Base-by-base conservation (phyloP, 306 rosid species). In the Prinsepia uniflora region DNA sequence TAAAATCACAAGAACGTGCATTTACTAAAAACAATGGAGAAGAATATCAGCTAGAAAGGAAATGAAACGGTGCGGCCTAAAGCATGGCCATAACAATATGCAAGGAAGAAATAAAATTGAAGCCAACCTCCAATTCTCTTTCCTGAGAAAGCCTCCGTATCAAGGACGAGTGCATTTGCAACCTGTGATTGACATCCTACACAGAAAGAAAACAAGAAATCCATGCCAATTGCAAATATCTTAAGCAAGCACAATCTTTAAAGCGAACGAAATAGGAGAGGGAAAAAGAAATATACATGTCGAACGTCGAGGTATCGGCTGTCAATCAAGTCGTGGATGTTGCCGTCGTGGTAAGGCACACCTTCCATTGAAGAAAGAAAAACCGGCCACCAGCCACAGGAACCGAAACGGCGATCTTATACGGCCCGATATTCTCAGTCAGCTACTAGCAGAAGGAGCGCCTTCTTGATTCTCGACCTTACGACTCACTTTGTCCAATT, bases 91-190 rank as follows among this genome's bases (percentile, higher is more conserved):
- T 22, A 11, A 46, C 36, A 30, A 30, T 30, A 30, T 30, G 36
- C 36, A 30, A 30, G 36, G 2, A 30, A 30, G 12, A 69, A 68
- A 40, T 5, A 17, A 48, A 22, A 48, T 41, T 66, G 71, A 68
- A 46, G 81, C 95, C 39, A 75, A 94, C 99, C 99, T 89, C 90
- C 79, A 91, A 79, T 75, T 87, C 95, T 59, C 81, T 75, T 49
- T 89, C 99, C 72, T 39, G 97, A 69, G 90, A 86, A 78, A 94
- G 96, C 80, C 99, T 88, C 54, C 86, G 88, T 67, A 94, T 78
- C 81, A 94, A 67, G 12, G 99, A 89, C 36, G 99, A 91, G 82
- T 94, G 99, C 78, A 89, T 84, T 85, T 84, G 97, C 82, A 94
- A 78, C 75, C 82, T 72, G 48, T 75, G 90, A 67, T 75, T 81